Base-by-base conservation (phyloP, 768 basidiomycete genomes). In the Boletus tomentosulus region DNA sequence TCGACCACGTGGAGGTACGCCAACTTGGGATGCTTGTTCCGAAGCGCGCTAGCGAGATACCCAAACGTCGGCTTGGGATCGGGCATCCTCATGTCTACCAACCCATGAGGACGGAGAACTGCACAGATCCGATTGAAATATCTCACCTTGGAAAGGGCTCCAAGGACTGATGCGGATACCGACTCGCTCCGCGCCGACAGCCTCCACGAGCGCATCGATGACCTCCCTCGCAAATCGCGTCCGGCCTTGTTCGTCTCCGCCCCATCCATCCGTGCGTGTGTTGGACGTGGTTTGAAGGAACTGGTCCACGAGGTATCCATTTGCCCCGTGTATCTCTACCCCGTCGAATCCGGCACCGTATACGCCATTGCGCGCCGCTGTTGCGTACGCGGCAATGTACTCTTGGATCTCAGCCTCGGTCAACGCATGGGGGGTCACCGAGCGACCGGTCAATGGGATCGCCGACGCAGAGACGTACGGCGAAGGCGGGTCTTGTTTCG, bases 251-350 rank as follows among this genome's bases (percentile, higher is more conserved):
- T 78, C 59, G 31, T 76, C 79, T 1, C 87, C 87, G 0, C 88
- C 88, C 64, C 85, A 90, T 49, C 75, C 71, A 65, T 89, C 86
- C 15, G 76, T 80, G 16, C 84, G 75, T 13, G 73, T 59, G 65
- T 71, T 56, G 39, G 51, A 53, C 10, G 19, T 3, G 8, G 43
- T 33, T 11, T 10, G 11, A 11, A 33, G 31, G 12, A 33, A 33
- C 31, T 33, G 31, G 7, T 33, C 11, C 10, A 33, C 31, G 10
- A 33, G 31, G 31, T 33, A 4, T 9, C 31, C 31, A 11, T 33
- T 33, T 33, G 31, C 10, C 10, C 31, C 31, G 1, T 33, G 31
- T 33, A 33, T 33, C 31, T 33, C 31, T 12, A 33, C 11, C 1
- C 31, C 31, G 10, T 33, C 31, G 4, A 33, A 33, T 11, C 31